phyloP scores from a whole-genome alignment of 73 alveolate genomes.

The Paramecium sonneborni region DNA sequence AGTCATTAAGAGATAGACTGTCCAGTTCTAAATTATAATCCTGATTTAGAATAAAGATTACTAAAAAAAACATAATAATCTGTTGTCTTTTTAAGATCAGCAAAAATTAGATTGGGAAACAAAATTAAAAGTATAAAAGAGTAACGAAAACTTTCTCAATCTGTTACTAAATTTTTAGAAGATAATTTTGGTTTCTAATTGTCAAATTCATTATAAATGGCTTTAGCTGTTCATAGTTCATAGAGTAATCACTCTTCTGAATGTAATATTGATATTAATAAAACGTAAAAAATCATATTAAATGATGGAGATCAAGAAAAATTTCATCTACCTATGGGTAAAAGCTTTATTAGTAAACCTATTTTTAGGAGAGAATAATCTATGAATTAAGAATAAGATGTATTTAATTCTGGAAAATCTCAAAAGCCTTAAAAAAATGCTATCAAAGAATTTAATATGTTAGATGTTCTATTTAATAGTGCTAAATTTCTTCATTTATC shows the following conservation, averaged over 20 bases:
- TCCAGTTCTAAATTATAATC: conserved; percentile 44
- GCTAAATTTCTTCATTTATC: neutral
- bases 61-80: neutral
- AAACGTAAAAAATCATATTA: neutral
- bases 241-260: neutral
- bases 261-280: neutral
- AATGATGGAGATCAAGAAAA: neutral
- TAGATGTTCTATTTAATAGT: neutral
- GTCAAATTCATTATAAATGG: neutral
- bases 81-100: neutral
- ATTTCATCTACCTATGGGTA: neutral
- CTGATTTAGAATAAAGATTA: conserved; percentile 29
- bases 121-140: neutral
- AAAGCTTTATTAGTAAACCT: neutral
- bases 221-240: neutral
- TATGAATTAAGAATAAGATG: neutral
- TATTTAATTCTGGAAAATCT: neutral
- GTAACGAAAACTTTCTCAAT: neutral
- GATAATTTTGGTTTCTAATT: neutral
- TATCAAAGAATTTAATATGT: neutral
- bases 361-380: neutral
- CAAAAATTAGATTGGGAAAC: neutral
- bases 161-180: neutral
- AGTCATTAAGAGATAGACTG: conserved; percentile 43
- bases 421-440: neutral